Conservation (phyloP, 805 yeast species). For the Candida koratica region DNA sequence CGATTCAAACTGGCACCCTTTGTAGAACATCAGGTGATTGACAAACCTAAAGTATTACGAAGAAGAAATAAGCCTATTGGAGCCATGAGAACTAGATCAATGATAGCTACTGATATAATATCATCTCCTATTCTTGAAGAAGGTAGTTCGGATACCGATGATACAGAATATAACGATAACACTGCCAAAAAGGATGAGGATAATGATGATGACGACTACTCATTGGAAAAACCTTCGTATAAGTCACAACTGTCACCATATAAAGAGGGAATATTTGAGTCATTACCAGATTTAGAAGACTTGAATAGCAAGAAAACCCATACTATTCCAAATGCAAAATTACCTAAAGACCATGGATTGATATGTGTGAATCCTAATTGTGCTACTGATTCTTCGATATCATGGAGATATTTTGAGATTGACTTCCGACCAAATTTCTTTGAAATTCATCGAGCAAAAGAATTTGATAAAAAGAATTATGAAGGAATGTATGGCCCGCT, state of each 20-base stretch:
- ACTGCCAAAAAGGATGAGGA: constrained; percentile 23
- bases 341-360: constrained; percentile 38
- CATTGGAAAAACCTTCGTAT: constrained; percentile 33
- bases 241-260: too few relatives aligned
- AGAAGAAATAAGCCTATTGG: constrained; percentile 28
- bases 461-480: constrained; percentile 37
- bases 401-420: constrained; percentile 44
- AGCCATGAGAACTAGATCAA: constrained; percentile 42
- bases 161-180: constrained; percentile 33
- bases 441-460: constrained; percentile 33
- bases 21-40: constrained; percentile 38
- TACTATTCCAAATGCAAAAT: constrained; percentile 35
- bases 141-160: constrained; percentile 34
- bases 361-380: constrained; percentile 41
- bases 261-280: constrained; percentile 27
- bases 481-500: constrained; percentile 47
- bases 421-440: constrained; percentile 36
- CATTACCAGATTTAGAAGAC: constrained; percentile 43
- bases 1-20: constrained; percentile 46
- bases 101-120: constrained; percentile 29
- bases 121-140: constrained; percentile 45
- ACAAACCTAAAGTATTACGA: constrained; percentile 28
- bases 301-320: constrained; percentile 42
- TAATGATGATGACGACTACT: constrained; percentile 28
- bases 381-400: constrained; percentile 34